Conservation (phyloP, 768 basidiomycete genomes). For the Lentinula guzmanii region DNA sequence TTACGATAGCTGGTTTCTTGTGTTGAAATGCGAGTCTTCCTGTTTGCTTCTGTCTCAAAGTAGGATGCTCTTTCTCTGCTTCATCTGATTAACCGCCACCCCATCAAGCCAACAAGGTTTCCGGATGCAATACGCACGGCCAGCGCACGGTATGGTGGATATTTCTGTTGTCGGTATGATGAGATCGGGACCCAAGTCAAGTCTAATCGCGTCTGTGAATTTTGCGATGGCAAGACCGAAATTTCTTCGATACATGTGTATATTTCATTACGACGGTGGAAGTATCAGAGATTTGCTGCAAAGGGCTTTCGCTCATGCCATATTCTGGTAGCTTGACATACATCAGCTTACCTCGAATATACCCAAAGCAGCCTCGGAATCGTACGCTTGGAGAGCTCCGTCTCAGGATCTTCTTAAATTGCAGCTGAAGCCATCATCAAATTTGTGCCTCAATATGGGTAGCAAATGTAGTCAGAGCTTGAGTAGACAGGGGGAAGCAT, state of each 20-base stretch:
- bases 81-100: conserved; percentile 17
- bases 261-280: conserved; percentile 61
- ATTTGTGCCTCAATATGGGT: neutral
- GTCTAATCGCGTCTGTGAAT: conserved; percentile 45
- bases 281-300: conserved; percentile 9
- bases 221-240: conserved; percentile 52
- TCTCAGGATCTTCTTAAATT: conserved; percentile 13
- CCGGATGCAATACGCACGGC: conserved; percentile 19
- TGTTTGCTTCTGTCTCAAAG: neutral
- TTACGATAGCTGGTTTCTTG: conserved; percentile 8
- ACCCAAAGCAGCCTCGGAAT: conserved; percentile 10
- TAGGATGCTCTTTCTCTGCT: no score
- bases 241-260: conserved; percentile 59
- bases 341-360: conserved; percentile 13
- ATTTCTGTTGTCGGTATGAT: conserved; percentile 16
- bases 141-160: conserved; percentile 18
- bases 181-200: conserved; percentile 35
- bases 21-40: neutral
- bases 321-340: neutral
- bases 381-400: conserved; percentile 9
- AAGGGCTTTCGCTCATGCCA: neutral
- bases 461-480: neutral
- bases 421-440: neutral
- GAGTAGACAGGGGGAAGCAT: no score
- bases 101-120: conserved; percentile 17